Percentiles rank a stretch among this genome's conserved stretches.
phyloP scores from a whole-genome alignment of 306 rosid genomes.

The Corylus americana region DNA sequence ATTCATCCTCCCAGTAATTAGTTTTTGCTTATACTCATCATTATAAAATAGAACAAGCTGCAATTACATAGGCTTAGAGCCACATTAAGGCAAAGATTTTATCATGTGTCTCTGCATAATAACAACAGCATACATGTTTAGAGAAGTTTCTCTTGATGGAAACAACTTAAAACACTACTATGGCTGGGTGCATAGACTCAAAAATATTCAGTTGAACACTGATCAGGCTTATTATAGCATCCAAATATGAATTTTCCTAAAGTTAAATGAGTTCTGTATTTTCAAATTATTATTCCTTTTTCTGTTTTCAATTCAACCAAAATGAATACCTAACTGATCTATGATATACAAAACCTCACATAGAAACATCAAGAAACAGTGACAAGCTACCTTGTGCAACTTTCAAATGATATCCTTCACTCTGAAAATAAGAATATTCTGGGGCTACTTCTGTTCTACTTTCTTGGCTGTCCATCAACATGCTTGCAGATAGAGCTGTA shows the following conservation, averaged over 20 bases:
- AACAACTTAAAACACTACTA: background rate
- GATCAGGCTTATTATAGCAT: background rate
- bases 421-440: background rate
- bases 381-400: conserved; percentile 1
- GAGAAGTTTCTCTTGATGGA: background rate
- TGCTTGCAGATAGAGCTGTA: background rate
- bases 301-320: background rate
- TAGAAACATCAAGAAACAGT: background rate
- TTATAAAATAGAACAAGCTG: background rate
- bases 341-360: background rate
- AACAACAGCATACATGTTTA: background rate
- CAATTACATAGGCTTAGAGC: conserved; percentile 6
- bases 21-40: background rate
- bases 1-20: background rate
- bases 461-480: conserved; percentile 3
- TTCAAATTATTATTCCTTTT: background rate
- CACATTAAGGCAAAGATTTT: background rate
- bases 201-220: background rate
- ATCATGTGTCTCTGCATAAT: background rate
- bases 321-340: background rate
- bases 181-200: background rate
- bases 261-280: background rate
- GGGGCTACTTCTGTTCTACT: background rate
- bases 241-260: background rate
- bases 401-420: background rate